Conservation (phyloP, 176 grass and related monocot species). For the Triticum monococcum region DNA sequence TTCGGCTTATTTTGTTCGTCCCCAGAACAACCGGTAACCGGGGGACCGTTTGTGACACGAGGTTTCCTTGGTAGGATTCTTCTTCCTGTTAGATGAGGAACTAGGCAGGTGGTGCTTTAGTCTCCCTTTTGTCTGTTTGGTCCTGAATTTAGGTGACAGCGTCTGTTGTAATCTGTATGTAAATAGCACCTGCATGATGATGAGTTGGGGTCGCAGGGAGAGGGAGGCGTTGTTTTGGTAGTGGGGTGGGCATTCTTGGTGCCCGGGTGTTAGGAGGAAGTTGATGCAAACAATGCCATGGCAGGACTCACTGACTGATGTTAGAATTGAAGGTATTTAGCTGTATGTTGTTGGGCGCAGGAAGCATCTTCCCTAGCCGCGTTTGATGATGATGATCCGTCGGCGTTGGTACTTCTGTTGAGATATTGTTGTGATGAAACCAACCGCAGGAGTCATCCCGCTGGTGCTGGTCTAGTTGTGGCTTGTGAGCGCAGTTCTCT, state of each 20-base stretch:
- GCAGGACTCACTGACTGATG: background rate
- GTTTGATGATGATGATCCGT: background rate
- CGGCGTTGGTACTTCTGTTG: background rate
- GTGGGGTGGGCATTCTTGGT: background rate
- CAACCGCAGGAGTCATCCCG: background rate
- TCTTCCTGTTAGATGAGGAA: background rate
- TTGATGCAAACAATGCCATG: background rate
- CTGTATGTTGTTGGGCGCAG: background rate
- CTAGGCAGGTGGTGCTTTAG: background rate
- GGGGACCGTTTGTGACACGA: background rate
- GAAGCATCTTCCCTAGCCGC: background rate
- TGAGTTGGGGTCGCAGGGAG: background rate
- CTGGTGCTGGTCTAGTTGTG: background rate
- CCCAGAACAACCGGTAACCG: background rate
- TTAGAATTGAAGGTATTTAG: background rate
- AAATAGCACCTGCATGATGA: conserved; percentile 9
- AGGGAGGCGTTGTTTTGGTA: conserved; percentile 1
- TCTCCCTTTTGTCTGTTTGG: background rate
- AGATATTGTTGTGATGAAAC: background rate
- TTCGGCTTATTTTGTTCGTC: too few species aligned
- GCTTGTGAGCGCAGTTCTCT: background rate
- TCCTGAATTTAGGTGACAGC: background rate
- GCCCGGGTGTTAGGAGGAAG: background rate
- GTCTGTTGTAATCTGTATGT: conserved; percentile 39
- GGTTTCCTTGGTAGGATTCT: background rate